Base-by-base conservation (phyloP, 108 stramenopile genomes). In the Pseudonitzschia pungens region DNA sequence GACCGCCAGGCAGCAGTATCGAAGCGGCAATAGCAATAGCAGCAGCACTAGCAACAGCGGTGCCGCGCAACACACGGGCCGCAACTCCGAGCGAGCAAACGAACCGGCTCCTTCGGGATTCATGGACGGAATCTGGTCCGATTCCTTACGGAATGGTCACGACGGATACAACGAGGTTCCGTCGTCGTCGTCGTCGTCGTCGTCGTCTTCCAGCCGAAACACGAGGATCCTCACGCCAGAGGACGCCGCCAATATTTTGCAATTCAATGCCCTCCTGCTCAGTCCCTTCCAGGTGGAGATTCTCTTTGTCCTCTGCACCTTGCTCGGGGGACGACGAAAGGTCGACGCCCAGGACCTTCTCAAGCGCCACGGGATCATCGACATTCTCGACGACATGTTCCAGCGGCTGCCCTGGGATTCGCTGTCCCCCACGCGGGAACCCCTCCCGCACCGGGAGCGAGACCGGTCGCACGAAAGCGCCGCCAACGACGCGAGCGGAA, bases 271-370 rank as follows among this genome's bases (percentile, higher is more conserved):
- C 33, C 69, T 90, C 42, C 57, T 88, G 4, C 81, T 92, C 4
- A 83, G 81, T 16, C 87, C 85, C 15, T 84, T 83, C 59, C 89
- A 92, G 71, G 91, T 96, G 31, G 92, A 93, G 69, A 81, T 96
- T 32, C 73, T 96, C 7, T 93, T 96, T 72, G 92, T 96, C 26
- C 73, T 96, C 22, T 95, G 92, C 59, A 92, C 92, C 7, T 70
- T 96, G 26, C 82, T 96, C 10, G 88, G 90, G 1, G 92, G 91
- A 20, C 77, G 91, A 33, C 80, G 92, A 22, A 96, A 93, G 77
- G 59, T 87, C 36, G 86, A 85, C 55, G 83, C 90, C 31, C 92
- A 95, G 59, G 68, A 81, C 40, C 50, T 76, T 44, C 71, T 92
- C 36, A 80, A 79, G 22, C 43, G 73, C 7, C 65, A 69, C 42